A percentile compares a stretch with the other conserved stretches of the same genome.
Conservation (phyloP, 2,329 filamentous ascomycete species). For the Colletotrichum gloeosporioides region DNA sequence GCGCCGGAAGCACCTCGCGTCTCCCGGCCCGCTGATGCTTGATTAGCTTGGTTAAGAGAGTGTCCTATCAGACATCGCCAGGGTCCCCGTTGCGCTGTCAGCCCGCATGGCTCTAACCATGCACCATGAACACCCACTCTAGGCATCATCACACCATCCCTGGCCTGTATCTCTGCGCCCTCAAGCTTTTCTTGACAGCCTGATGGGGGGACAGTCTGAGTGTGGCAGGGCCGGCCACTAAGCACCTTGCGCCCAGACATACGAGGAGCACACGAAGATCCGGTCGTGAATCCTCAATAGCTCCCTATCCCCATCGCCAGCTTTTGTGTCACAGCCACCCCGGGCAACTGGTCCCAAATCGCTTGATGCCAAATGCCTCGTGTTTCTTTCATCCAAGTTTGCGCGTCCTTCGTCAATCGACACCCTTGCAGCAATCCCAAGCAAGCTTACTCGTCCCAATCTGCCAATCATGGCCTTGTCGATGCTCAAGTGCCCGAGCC, state of each 20-base stretch:
- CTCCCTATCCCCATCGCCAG: not conserved
- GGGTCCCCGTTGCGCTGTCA: not conserved
- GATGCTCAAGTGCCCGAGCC: not conserved
- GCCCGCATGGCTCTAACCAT: not conserved
- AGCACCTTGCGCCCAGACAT: not conserved
- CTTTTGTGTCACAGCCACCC: not conserved
- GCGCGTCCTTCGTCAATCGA: not conserved
- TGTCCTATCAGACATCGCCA: not conserved
- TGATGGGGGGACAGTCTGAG: not conserved
- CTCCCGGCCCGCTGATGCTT: not conserved
- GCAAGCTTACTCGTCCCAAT: not conserved
- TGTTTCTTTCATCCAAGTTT: not conserved
- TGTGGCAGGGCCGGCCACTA: not conserved
- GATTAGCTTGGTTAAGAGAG: not conserved
- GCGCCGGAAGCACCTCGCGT: not conserved
- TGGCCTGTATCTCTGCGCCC: not conserved
- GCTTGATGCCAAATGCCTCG: not conserved
- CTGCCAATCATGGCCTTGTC: not conserved
- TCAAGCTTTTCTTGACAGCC: not conserved
- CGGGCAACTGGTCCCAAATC: not conserved
- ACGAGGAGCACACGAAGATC: not conserved
- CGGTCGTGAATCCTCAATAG: not conserved
- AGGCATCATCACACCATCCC: not conserved
- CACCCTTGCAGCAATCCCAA: not conserved
- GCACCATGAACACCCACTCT: not conserved